Conservation (phyloP, 1,139 yeast genomes). For the Diutina scorzettiae region DNA sequence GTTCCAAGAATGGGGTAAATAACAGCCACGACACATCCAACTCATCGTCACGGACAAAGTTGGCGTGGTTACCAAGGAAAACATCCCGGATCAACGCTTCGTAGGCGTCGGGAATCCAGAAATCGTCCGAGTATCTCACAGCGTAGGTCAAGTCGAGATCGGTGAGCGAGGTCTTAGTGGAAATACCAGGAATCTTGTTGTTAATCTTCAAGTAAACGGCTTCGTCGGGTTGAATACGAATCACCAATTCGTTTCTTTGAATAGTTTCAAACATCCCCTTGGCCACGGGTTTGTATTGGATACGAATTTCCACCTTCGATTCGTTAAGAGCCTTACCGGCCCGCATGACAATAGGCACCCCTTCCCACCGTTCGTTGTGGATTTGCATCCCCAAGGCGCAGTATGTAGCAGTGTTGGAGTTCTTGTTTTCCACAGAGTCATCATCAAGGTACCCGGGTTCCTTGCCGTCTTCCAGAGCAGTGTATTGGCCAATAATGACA, state of each 20-base stretch:
- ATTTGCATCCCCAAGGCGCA: constrained; percentile 76
- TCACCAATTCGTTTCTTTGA: constrained; percentile 85
- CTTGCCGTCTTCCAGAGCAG: constrained; percentile 68
- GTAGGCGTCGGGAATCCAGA: constrained; percentile 96
- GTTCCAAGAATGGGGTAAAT: constrained; percentile 80
- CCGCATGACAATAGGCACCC: constrained; percentile 89
- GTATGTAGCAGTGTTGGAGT: constrained; percentile 81
- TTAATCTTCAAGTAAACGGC: constrained; percentile 88
- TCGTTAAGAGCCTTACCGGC: constrained; percentile 95
- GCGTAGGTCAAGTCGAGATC: constrained; percentile 85
- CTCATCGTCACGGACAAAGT: constrained; percentile 97
- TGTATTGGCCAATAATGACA: constrained; percentile 80
- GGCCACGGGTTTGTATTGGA: constrained; percentile 82
- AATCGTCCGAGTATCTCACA: constrained; percentile 64
- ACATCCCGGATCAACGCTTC: constrained; percentile 92
- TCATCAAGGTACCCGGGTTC: constrained; percentile 92
- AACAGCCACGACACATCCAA: constrained; percentile 86
- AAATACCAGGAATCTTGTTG: constrained; percentile 86
- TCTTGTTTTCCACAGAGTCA: constrained; percentile 62
- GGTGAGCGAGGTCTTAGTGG: constrained; percentile 69
- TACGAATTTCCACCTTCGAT: constrained; percentile 86
- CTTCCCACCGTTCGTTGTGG: constrained; percentile 94
- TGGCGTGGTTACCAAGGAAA: constrained; percentile 84
- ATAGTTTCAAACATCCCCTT: constrained; percentile 72
- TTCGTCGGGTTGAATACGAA: constrained; percentile 90